Percentiles rank a stretch among this genome's conserved stretches.
These are phyloP conservation scores for Xylariales sp. DNA, from an alignment of 2,329 filamentous ascomycete species.

Conservation along the genomic window DNA sequence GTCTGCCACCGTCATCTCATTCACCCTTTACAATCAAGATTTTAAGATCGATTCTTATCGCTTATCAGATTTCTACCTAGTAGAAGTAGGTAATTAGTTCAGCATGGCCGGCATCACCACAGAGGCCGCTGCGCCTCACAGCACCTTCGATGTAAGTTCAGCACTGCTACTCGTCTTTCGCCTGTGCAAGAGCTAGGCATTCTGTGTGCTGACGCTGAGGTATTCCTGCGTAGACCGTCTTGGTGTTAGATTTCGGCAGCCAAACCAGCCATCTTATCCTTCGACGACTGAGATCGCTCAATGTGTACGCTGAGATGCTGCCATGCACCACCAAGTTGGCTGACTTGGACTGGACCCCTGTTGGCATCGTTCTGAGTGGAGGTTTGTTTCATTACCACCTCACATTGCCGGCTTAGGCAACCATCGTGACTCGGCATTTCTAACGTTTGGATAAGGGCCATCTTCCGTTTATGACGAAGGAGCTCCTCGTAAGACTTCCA, in stretches of 20 bases:
- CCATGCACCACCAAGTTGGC: constrained; percentile 85
- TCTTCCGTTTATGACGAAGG: constrained; percentile 83
- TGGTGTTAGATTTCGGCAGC: constrained; percentile 75
- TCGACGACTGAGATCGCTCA: constrained; percentile 79
- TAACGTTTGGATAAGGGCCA: constrained; percentile 52
- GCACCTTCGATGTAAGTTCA: constrained; percentile 52
- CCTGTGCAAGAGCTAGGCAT: not conserved
- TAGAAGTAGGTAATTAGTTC: constrained; percentile 8
- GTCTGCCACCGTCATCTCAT: not conserved
- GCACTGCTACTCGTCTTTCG: not conserved
- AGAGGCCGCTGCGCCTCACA: constrained; percentile 51
- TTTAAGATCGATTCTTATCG: constrained; percentile 8
- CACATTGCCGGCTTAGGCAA: constrained; percentile 8
- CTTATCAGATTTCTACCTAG: constrained; percentile 6
- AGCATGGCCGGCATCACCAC: constrained; percentile 24
- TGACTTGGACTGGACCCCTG: constrained; percentile 82
- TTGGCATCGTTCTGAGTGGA: constrained; percentile 83
- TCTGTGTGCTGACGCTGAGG: constrained; percentile 25
- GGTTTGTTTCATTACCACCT: constrained; percentile 57
- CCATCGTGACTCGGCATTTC: not conserved
- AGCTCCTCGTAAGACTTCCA: constrained; percentile 63
- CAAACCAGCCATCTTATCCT: constrained; percentile 82
- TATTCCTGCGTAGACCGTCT: constrained; percentile 70
- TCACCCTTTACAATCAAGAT: constrained; percentile 3
- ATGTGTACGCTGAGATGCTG: constrained; percentile 86